Evolutionary conservation across 352 stramenopile genomes (phyloP), one percentile per base, ranked within the genome.

Genomic region (Phytophthora chlamydospora): DNA sequence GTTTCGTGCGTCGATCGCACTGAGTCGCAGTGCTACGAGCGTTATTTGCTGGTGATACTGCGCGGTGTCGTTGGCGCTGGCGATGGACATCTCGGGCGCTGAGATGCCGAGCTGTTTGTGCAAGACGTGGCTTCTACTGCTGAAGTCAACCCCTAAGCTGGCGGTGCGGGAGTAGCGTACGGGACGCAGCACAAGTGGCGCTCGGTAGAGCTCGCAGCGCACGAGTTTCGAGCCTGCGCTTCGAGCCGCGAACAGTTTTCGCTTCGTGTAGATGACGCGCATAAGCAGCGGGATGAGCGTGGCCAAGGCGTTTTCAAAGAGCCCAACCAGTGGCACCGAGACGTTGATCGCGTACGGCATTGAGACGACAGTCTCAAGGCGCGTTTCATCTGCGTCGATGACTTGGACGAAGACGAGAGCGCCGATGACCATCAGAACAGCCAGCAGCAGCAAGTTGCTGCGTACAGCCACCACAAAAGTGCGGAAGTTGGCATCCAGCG

Each of bases 221-320:
- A 83, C 66, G 31, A 66, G 67, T 17, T 71, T 72, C 17, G 60
- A 56, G 35, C 59, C 61, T 5, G 59, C 58, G 34, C 54, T 68
- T 24, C 63, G 56, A 10, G 40, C 47, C 24, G 46, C 31, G 11
- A 83, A 51, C 32, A 79, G 19, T 12, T 77, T 72, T 6, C 63
- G 58, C 16, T 75, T 73, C 21, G 51, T 66, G 58, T 75, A 80
- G 3, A 64, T 44, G 19, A 68, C 67, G 12, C 64, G 71, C 32
- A 60, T 57, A 7, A 80, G 57, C 29, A 80, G 80, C 19, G 75
- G 40, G 9, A 68, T 55, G 6, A 83, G 70, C 24, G 71, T 83
- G 33, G 73, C 32, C 10, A 68, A 53, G 6, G 71, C 70, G 46
- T 80, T 83, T 32, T 58, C 47, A n/a, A 77, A 83, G n/a, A 83